These are phyloP conservation scores for Candida railenensis DNA, from an alignment of 805 yeast species.

Conservation along the genomic window DNA sequence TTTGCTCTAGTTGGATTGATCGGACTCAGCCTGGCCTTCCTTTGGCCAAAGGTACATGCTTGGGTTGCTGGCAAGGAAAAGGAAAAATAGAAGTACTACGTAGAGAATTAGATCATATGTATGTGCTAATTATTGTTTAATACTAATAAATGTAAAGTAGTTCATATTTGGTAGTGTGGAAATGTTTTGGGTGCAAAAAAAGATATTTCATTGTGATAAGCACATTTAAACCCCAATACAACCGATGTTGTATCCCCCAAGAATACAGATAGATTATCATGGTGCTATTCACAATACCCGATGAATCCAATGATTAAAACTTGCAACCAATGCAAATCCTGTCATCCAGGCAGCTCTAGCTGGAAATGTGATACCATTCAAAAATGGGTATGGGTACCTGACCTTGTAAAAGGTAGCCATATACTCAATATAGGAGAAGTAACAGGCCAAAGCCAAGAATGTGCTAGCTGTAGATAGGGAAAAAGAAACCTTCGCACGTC, in stretches of 20 bases:
- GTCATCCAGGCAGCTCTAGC: conserved; percentile 12
- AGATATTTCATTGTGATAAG: too few relatives aligned
- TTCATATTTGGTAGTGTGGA: too few relatives aligned
- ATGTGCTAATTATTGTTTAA: too few relatives aligned
- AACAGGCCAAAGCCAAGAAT: conserved; percentile 10
- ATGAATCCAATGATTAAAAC: not conserved
- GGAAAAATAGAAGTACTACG: conserved; percentile 5
- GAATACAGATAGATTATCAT: too few relatives aligned
- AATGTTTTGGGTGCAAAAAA: too few relatives aligned
- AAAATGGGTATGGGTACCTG: conserved; percentile 20
- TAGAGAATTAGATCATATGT: conserved; percentile 1
- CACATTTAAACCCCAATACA: too few relatives aligned
- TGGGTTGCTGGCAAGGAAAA: conserved; percentile 11
- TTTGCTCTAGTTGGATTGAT: conserved; percentile 44
- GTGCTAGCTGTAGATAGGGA: conserved; percentile 5
- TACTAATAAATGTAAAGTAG: too few relatives aligned
- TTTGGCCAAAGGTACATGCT: conserved; percentile 26
- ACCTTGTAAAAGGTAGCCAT: conserved; percentile 5
- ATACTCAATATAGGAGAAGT: conserved; percentile 17
- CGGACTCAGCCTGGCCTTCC: conserved; percentile 30
- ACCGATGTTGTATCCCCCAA: too few relatives aligned
- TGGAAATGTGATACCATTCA: conserved; percentile 5
- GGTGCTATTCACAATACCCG: too few relatives aligned
- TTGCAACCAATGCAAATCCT: conserved; percentile 5
- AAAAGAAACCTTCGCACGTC: conserved; percentile 1